These are phyloP conservation scores for Cyberlindnera petersonii DNA, from an alignment of 805 yeast genomes.

Conservation along the genomic window DNA sequence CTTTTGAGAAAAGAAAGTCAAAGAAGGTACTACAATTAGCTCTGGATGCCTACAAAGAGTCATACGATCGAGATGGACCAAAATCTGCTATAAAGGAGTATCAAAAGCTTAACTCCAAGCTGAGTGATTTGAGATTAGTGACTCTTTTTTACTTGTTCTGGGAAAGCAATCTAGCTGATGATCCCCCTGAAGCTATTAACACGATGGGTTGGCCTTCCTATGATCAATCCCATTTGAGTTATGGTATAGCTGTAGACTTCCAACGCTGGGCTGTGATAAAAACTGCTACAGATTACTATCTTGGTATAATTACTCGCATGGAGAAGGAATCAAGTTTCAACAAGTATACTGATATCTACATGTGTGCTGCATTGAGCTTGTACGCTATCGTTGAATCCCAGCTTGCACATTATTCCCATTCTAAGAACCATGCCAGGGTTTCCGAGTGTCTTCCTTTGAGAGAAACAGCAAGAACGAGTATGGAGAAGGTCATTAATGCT, in stretches of 20 bases:
- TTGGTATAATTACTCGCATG: too few species aligned
- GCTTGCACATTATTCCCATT: constrained; percentile 10
- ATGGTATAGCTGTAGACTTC: constrained; percentile 10
- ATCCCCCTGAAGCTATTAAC: background rate
- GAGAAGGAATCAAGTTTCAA: constrained; percentile 6
- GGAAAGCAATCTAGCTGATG: constrained; percentile 14
- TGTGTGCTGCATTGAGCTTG: constrained; percentile 14
- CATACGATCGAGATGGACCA: background rate
- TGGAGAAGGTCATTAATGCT: constrained; percentile 5
- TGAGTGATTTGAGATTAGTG: background rate
- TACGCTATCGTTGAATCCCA: constrained; percentile 16
- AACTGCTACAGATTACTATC: constrained; percentile 14
- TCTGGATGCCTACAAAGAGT: background rate
- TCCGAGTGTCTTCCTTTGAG: constrained; percentile 8
- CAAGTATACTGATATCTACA: constrained; percentile 17
- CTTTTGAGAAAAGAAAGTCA: constrained; percentile 25
- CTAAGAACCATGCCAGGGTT: constrained; percentile 1
- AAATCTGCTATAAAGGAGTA: background rate
- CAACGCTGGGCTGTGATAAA: constrained; percentile 18
- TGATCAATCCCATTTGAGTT: constrained; percentile 2
- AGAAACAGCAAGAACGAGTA: constrained; percentile 1
- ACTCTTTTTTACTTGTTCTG: constrained; percentile 14
- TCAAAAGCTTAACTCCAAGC: background rate
- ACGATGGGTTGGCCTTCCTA: background rate
- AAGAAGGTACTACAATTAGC: constrained; percentile 6